A percentile compares a stretch with the other conserved stretches of the same genome.
phyloP scores from a whole-genome alignment of 257 asterid genomes.

The Craterostigma plantagineum region DNA sequence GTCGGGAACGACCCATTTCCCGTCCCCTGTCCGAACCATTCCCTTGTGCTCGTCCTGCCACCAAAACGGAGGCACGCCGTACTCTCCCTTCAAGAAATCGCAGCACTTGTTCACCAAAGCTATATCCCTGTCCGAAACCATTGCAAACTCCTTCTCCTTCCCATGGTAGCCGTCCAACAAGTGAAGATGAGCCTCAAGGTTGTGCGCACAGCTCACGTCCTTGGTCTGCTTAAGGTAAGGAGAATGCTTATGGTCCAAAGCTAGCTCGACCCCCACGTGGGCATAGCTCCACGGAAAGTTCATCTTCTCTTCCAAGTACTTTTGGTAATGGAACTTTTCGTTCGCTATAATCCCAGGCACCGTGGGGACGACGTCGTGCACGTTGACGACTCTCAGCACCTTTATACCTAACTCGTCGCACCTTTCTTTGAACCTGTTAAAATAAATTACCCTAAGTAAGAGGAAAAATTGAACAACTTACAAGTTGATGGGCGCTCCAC shows the following conservation, averaged over 20 bases:
- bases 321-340: constrained; percentile 48
- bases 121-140: constrained; percentile 30
- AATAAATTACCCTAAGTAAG: too few relatives aligned
- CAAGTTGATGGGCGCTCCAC: too few relatives aligned
- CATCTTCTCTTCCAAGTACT: constrained; percentile 27
- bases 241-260: constrained; percentile 33
- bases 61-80: constrained; percentile 50
- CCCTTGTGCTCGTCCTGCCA: constrained; percentile 83
- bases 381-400: constrained; percentile 24
- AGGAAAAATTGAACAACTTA: too few relatives aligned
- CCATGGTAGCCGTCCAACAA: constrained; percentile 56
- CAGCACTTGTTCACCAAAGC: constrained; percentile 55
- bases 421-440: constrained; percentile 58
- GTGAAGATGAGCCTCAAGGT: constrained; percentile 58
- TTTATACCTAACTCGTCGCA: constrained; percentile 47
- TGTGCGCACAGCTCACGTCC: constrained; percentile 34
- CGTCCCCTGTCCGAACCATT: constrained; percentile 34
- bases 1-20: constrained; percentile 67
- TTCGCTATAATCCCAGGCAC: constrained; percentile 58
- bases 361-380: constrained; percentile 49
- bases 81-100: constrained; percentile 33
- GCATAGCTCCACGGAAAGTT: constrained; percentile 75
- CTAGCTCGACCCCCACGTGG: constrained; percentile 56
- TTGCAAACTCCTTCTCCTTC: constrained; percentile 12
- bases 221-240: constrained; percentile 26